A percentile compares a stretch with the other conserved stretches of the same genome.
phyloP scores from a whole-genome alignment of 345 rosid species.

The Iberis pinnata region DNA sequence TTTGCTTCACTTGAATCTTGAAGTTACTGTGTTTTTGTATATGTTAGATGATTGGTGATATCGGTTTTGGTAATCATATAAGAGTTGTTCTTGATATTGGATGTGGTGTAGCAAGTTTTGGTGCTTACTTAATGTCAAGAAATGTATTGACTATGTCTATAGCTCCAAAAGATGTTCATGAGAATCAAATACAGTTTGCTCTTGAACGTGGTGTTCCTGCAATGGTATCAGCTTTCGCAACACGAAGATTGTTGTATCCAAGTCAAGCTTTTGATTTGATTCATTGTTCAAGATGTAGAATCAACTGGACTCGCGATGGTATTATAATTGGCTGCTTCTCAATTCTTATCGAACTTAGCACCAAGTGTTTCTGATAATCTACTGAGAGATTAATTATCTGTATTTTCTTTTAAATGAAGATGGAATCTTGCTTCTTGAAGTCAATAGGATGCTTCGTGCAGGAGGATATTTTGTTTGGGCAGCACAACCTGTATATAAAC shows the following conservation, averaged over 20 bases:
- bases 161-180: slow-evolving; percentile 99
- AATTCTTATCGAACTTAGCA: neutral
- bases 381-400: neutral
- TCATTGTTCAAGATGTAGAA: slow-evolving; percentile 97
- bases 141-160: slow-evolving; percentile 77
- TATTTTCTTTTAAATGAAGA: slow-evolving; percentile 36
- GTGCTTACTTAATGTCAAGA: slow-evolving; percentile 77
- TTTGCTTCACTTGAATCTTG: slow-evolving; percentile 13
- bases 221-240: slow-evolving; percentile 92
- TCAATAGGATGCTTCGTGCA: slow-evolving; percentile 84
- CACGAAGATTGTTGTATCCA: slow-evolving; percentile 64
- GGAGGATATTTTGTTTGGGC: slow-evolving; percentile 99
- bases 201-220: slow-evolving; percentile 99
- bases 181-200: slow-evolving; percentile 98
- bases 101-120: slow-evolving; percentile 99
- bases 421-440: slow-evolving; percentile 93
- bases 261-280: slow-evolving; percentile 97
- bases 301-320: slow-evolving; percentile 99
- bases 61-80: slow-evolving; percentile 63
- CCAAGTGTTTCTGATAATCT: slow-evolving; percentile 7
- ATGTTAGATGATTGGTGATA: slow-evolving; percentile 73
- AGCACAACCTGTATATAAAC: slow-evolving; percentile 96
- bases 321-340: slow-evolving; percentile 29
- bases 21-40: slow-evolving; percentile 12
- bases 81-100: slow-evolving; percentile 83